These are phyloP conservation scores for Raffaelea albimanens DNA, from an alignment of 2,329 filamentous ascomycete species.

Conservation along the genomic window DNA sequence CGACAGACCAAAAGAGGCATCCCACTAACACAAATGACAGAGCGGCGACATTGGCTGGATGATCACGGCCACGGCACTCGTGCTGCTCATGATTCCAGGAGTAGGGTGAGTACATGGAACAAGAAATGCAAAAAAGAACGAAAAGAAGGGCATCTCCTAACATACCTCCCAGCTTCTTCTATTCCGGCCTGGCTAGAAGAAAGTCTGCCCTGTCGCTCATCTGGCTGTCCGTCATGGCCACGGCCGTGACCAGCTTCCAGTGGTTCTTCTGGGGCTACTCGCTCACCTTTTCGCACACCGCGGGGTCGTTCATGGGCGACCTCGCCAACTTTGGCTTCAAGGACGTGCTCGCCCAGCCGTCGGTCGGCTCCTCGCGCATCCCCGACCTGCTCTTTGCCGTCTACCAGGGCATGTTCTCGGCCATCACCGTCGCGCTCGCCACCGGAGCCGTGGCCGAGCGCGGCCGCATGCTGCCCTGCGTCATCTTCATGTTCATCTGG, in stretches of 20 bases:
- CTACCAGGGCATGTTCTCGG: conserved; percentile 83
- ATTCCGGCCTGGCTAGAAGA: conserved; percentile 77
- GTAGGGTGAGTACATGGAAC: conserved; percentile 51
- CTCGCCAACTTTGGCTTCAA: conserved; percentile 72
- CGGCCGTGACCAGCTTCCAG: conserved; percentile 76
- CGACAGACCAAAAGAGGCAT: no score
- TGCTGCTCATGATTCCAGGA: conserved; percentile 86
- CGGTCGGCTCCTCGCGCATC: conserved; percentile 61
- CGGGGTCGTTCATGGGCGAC: conserved; percentile 67
- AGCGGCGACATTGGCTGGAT: conserved; percentile 80
- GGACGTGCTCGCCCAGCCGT: conserved; percentile 65
- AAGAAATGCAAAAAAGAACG: background rate
- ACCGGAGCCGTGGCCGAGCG: conserved; percentile 72
- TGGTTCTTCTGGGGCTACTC: conserved; percentile 96
- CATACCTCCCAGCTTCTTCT: conserved; percentile 58
- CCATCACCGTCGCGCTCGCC: conserved; percentile 76
- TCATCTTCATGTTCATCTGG: conserved; percentile 93
- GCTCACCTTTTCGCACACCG: conserved; percentile 69
- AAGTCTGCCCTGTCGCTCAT: conserved; percentile 86
- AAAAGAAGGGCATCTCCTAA: background rate
- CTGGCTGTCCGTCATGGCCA: conserved; percentile 83
- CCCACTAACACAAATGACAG: conserved; percentile 29
- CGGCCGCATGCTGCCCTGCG: conserved; percentile 77
- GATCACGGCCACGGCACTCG: conserved; percentile 70
- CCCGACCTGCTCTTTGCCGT: conserved; percentile 80